Conservation (phyloP, 176 grass and related monocot genomes). For the Paspalum notatum region DNA sequence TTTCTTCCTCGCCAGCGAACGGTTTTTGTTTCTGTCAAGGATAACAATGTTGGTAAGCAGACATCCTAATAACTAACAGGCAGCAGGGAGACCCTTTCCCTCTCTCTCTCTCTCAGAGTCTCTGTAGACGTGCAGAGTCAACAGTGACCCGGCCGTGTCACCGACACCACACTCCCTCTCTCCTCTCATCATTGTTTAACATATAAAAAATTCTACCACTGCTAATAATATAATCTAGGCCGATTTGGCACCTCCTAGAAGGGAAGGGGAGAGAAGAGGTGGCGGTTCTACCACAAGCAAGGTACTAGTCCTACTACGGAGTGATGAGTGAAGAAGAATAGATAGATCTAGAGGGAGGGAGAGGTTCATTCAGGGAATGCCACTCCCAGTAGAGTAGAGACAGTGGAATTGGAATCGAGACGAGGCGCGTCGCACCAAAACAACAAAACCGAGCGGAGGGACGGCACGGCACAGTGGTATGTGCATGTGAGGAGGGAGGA, state of each 20-base stretch:
- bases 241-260: slow-evolving; percentile 8
- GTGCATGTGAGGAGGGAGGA: not conserved
- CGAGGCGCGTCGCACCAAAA: not conserved
- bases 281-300: no score
- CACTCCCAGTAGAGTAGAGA: no score
- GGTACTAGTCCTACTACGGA: no score
- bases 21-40: not conserved
- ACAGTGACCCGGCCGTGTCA: slow-evolving; percentile 25
- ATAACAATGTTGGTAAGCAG: slow-evolving; percentile 27
- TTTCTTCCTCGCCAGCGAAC: no score
- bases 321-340: no score
- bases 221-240: not conserved
- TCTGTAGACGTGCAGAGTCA: not conserved
- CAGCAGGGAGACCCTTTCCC: no score
- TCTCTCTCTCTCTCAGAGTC: not conserved
- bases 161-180: slow-evolving; percentile 29
- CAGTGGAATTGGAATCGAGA: no score
- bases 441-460: no score
- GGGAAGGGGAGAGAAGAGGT: no score
- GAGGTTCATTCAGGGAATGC: no score
- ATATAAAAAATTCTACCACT: not conserved
- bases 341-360: no score
- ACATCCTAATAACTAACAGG: slow-evolving; percentile 18
- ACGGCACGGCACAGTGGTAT: no score
- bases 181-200: not conserved